Conservation (phyloP, 1,139 yeast genomes). For the Magnusiomyces paraingens region DNA sequence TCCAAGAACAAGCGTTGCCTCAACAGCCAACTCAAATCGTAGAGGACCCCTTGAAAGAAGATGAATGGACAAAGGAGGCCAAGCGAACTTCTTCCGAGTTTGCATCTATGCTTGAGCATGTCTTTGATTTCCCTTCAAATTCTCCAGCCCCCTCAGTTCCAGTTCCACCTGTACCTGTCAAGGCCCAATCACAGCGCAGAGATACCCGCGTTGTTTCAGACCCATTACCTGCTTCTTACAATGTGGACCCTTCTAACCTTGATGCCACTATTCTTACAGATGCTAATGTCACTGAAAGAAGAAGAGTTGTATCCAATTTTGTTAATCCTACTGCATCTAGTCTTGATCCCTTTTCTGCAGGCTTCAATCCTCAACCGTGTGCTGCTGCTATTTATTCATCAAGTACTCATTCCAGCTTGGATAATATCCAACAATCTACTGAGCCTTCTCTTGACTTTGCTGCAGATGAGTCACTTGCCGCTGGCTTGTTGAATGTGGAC, state of each 20-base stretch:
- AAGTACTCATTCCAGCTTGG: too few species aligned
- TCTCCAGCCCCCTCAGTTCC: conserved; percentile 1
- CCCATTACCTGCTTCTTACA: neutral
- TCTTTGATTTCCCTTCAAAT: conserved; percentile 10
- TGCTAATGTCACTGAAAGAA: neutral
- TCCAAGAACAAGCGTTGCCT: neutral
- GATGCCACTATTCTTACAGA: neutral
- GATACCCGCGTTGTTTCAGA: conserved; percentile 1
- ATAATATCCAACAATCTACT: too few species aligned
- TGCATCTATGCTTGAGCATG: conserved; percentile 17
- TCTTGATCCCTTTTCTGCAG: neutral
- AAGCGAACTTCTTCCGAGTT: conserved; percentile 11
- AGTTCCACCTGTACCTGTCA: neutral
- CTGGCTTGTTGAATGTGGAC: neutral
- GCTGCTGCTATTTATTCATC: too few species aligned
- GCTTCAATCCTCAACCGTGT: too few species aligned
- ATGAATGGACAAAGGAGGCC: conserved; percentile 3
- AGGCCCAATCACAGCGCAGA: neutral
- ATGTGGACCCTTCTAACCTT: too few species aligned
- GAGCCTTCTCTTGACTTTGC: too few species aligned
- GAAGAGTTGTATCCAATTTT: neutral
- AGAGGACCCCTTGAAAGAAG: neutral
- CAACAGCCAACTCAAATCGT: neutral
- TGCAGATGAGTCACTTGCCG: too few species aligned
- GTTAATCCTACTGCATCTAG: neutral